phyloP scores from a whole-genome alignment of 2,329 filamentous ascomycete genomes.

The Cladophialophora chaetospira region DNA sequence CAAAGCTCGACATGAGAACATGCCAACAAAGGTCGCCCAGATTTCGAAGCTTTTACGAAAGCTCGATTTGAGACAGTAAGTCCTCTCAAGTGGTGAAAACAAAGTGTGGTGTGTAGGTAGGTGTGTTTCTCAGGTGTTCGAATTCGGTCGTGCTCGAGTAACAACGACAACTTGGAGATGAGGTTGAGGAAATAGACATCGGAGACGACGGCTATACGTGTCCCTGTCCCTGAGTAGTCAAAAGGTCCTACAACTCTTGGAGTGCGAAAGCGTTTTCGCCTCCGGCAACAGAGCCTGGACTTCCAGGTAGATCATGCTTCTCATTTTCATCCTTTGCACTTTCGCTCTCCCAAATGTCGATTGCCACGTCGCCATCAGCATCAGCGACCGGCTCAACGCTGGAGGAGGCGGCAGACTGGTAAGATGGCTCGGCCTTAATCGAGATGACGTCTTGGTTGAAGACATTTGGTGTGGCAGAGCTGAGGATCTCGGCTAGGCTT shows the following conservation, averaged over 20 bases:
- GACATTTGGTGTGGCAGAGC: conserved; percentile 13
- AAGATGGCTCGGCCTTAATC: neutral
- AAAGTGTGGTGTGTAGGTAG: too few species aligned
- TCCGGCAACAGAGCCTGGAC: conserved; percentile 11
- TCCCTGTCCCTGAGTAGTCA: too few species aligned
- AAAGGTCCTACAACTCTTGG: conserved; percentile 25
- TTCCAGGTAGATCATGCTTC: conserved; percentile 13
- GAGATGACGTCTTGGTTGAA: neutral
- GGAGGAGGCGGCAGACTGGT: neutral
- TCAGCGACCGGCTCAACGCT: neutral
- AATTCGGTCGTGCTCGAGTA: too few species aligned
- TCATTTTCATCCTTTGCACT: conserved; percentile 60
- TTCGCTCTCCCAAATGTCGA: conserved; percentile 72
- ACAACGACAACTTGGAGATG: too few species aligned
- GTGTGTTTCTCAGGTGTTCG: too few species aligned
- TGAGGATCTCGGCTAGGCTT: conserved; percentile 22
- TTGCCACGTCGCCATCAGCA: conserved; percentile 23
- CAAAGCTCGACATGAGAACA: too few species aligned
- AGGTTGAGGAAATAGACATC: too few species aligned
- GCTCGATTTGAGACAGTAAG: too few species aligned
- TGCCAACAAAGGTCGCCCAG: too few species aligned
- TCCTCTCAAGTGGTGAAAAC: too few species aligned
- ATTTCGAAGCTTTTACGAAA: too few species aligned
- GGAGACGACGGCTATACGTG: too few species aligned
- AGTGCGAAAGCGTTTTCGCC: conserved; percentile 28